These are phyloP conservation scores for Aspergillus panamensis DNA, from an alignment of 495 filamentous ascomycete species.

Conservation along the genomic window DNA sequence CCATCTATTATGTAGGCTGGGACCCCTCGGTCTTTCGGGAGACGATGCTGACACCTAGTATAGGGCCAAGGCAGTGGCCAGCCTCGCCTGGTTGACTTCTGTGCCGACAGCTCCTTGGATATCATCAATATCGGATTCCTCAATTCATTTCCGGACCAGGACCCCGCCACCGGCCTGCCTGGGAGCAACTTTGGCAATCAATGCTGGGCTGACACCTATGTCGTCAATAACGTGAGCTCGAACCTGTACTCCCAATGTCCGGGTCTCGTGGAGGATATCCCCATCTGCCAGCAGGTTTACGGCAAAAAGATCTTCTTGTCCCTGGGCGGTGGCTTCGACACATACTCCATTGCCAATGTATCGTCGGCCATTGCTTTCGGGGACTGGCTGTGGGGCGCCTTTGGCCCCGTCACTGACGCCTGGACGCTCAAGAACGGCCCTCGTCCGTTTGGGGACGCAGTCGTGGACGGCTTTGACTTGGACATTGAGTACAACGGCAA, in stretches of 20 bases:
- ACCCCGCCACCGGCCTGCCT: constrained; percentile 4
- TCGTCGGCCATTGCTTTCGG: constrained; percentile 47
- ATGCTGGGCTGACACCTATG: constrained; percentile 14
- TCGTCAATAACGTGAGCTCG: constrained; percentile 1
- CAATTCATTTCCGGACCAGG: constrained; percentile 57
- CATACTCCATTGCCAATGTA: constrained; percentile 36
- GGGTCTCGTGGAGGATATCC: constrained; percentile 5
- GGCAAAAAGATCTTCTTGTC: constrained; percentile 69
- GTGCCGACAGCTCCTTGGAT: constrained; percentile 56
- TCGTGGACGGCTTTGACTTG: constrained; percentile 71
- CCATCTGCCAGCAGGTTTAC: constrained; percentile 53
- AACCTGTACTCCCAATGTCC: constrained; percentile 4
- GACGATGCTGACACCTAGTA: background rate
- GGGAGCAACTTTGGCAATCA: constrained; percentile 15
- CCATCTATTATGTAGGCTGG: constrained; percentile 58
- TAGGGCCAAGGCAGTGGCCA: constrained; percentile 52
- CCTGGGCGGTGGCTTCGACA: constrained; percentile 53
- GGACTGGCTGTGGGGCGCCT: constrained; percentile 60
- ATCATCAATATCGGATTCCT: constrained; percentile 68
- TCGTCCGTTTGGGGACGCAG: constrained; percentile 59
- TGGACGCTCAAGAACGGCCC: constrained; percentile 37
- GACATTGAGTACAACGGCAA: constrained; percentile 54
- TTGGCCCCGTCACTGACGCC: constrained; percentile 48
- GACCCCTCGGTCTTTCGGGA: background rate
- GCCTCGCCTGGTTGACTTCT: constrained; percentile 52